Evolutionary conservation across 768 basidiomycete genomes (phyloP), one percentile per base, ranked within the genome.

Genomic region (Russula abietina): DNA sequence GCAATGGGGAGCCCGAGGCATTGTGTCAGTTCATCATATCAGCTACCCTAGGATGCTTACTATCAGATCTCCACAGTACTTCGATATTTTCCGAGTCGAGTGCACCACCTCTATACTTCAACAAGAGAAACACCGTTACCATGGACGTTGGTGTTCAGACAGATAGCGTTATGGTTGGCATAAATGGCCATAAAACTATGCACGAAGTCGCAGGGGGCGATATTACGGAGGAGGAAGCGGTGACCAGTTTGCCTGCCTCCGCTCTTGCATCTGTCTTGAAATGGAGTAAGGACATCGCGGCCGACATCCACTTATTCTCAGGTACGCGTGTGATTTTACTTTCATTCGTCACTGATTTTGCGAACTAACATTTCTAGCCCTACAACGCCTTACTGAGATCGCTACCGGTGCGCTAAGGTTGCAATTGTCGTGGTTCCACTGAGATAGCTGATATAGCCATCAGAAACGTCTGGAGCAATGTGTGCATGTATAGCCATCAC

Each of bases 281-380:
- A 68, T 87, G 86, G 83, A 87, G 84, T 67, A 86, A 87, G 70
- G 84, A 86, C 58, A 87, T 90, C 16, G 86, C 87, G 0, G 83
- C 84, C 41, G 86, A 88, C 70, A 87, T 88, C 46, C 86, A 87
- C 65, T 72, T 88, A 24, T 81, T 81, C 45, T 84, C 85, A 57
- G 83, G 84, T 81, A 66, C 41, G 71, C 58, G 10, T 16, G n/a
- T 41, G 19, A 4, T 2, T 43, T 36, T 16, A 62, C 26, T 24
- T 32, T 57, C 45, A 51, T 61, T 17, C 66, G 33, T 38, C 24
- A 65, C 54, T 5, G 54, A 69, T 81, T 33, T 53, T 57, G 28
- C 30, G 43, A 43, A 39, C 33, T 11, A 24, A 19, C 4, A 39
- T 39, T 22, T 22, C n/a, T 38, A 67, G 87, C 87, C 11, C 74